Evolutionary conservation across 176 grass and related monocot species (phyloP).

Genomic region (Pontederia crassipes): DNA sequence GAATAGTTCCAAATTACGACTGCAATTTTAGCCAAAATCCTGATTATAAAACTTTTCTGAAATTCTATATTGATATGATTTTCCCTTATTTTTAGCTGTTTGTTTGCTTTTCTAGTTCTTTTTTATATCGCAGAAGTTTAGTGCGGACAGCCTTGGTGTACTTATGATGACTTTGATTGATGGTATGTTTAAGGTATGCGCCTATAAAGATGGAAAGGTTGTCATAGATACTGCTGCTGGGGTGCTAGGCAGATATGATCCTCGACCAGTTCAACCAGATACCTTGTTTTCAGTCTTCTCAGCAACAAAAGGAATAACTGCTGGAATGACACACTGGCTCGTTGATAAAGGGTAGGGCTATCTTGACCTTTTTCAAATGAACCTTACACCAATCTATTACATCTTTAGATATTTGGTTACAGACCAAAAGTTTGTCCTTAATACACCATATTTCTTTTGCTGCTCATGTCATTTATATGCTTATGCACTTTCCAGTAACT

Average conservation of each 20-base stretch:
- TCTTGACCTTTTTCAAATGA: background rate
- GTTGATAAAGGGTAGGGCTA: slow-evolving; percentile 66
- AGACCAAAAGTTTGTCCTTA: too few relatives aligned
- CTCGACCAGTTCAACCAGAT: slow-evolving; percentile 85
- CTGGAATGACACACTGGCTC: slow-evolving; percentile 90
- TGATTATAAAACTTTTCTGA: background rate
- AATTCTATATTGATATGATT: background rate
- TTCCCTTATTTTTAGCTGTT: too few relatives aligned
- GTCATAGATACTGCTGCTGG: slow-evolving; percentile 97
- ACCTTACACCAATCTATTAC: too few relatives aligned
- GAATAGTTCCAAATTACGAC: too few relatives aligned
- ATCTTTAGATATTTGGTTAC: too few relatives aligned
- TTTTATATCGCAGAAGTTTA: too few relatives aligned
- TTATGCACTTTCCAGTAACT: too few relatives aligned
- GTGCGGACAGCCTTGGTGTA: background rate
- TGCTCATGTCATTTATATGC: too few relatives aligned
- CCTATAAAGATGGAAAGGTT: slow-evolving; percentile 94
- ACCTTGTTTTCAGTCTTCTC: slow-evolving; percentile 98
- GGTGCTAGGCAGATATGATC: slow-evolving; percentile 81
- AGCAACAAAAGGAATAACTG: slow-evolving; percentile 89
- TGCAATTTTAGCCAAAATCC: too few relatives aligned
- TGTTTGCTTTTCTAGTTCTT: too few relatives aligned
- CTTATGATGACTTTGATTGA: background rate
- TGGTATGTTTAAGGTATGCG: slow-evolving; percentile 54
- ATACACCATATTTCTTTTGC: too few relatives aligned